phyloP scores from a whole-genome alignment of 108 stramenopile species.

The Craspedostauros australis region DNA sequence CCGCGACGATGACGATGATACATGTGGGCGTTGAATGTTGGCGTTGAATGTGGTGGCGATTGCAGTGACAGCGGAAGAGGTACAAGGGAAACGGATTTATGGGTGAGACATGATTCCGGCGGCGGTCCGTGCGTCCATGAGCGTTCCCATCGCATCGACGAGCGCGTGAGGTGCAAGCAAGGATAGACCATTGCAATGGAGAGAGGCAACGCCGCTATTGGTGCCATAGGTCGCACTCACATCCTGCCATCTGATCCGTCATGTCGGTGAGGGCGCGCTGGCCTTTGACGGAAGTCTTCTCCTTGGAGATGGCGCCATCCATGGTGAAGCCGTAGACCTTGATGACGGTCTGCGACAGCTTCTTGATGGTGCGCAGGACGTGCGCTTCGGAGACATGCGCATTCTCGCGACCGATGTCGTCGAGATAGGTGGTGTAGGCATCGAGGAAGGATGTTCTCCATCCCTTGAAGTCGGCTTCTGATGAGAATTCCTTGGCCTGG shows the following conservation, averaged over 20 bases:
- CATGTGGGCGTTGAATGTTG: too few species aligned
- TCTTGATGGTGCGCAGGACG: slow-evolving; percentile 6
- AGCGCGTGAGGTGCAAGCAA: too few species aligned
- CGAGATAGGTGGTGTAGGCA: slow-evolving; percentile 13
- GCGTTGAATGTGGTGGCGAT: too few species aligned
- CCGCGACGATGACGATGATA: too few species aligned
- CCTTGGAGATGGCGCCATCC: slow-evolving; percentile 6
- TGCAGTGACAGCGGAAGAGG: too few species aligned
- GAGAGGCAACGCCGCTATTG: too few species aligned
- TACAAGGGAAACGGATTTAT: too few species aligned
- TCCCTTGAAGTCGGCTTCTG: slow-evolving; percentile 5
- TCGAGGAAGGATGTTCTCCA: slow-evolving; percentile 16
- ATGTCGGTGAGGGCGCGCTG: slow-evolving; percentile 12
- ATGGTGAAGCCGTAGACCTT: slow-evolving; percentile 1
- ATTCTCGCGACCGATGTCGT: slow-evolving; percentile 17
- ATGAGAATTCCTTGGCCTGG: not conserved
- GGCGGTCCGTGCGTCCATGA: too few species aligned
- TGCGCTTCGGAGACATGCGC: slow-evolving; percentile 5
- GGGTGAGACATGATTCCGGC: too few species aligned
- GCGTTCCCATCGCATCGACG: too few species aligned
- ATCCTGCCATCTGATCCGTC: slow-evolving; percentile 9
- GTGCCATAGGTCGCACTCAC: too few species aligned
- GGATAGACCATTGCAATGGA: too few species aligned
- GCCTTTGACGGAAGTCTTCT: slow-evolving; percentile 12
- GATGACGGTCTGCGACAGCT: not conserved